phyloP scores from a whole-genome alignment of 108 stramenopile species.

The Nannochloropsis granulata region DNA sequence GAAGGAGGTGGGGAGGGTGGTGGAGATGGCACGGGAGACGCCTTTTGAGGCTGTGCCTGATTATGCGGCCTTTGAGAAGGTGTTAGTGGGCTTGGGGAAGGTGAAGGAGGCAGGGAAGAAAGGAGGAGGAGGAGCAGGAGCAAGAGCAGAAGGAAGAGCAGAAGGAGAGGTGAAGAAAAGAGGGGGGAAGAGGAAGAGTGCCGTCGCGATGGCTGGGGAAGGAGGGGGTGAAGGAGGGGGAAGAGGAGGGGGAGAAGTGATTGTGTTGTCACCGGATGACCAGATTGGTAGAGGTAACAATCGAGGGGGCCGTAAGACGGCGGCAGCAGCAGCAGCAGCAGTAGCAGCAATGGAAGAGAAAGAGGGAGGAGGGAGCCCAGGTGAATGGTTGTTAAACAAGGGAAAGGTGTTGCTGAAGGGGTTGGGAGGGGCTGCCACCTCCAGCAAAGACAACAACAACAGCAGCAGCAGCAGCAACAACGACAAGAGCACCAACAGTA shows the following conservation, averaged over 20 bases:
- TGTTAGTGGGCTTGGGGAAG: neutral
- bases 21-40: conserved; percentile 7
- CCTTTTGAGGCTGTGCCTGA: conserved; percentile 3
- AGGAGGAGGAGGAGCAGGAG: neutral
- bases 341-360: neutral
- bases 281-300: neutral
- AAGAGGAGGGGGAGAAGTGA: neutral
- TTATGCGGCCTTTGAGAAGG: neutral
- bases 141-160: neutral
- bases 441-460: too few relatives aligned
- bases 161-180: neutral
- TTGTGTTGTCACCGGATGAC: neutral
- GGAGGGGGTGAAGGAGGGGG: neutral
- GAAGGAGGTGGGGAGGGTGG: neutral
- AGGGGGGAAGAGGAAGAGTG: neutral
- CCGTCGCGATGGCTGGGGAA: neutral
- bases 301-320: neutral
- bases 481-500: neutral
- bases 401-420: too few relatives aligned
- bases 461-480: neutral
- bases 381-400: too few relatives aligned
- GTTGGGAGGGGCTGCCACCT: too few relatives aligned
- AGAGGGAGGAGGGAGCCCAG: too few relatives aligned
- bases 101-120: neutral
- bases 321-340: neutral